A percentile compares a stretch with the other conserved stretches of the same genome.
Conservation (phyloP, 345 rosid species). For the Acer saccharum region DNA sequence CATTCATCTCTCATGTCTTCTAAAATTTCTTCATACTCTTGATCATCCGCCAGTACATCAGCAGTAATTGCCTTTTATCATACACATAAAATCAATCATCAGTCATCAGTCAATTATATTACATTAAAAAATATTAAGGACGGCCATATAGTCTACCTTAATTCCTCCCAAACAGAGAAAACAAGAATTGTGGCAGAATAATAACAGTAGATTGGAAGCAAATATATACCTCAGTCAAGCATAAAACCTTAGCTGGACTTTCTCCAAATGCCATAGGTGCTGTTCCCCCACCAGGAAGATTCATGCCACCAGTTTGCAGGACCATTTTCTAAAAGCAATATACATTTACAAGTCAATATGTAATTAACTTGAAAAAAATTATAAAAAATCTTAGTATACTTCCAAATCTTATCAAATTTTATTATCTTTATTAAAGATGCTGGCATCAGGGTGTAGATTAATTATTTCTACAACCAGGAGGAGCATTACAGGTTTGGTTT, state of each 20-base stretch:
- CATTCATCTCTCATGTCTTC: conserved; percentile 39
- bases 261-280: conserved; percentile 7
- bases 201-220: background rate
- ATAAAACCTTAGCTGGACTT: conserved; percentile 30
- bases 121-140: background rate
- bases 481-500: background rate
- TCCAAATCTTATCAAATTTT: background rate
- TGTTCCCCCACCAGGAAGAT: conserved; percentile 22
- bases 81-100: background rate
- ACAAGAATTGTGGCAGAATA: background rate
- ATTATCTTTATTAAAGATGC: background rate
- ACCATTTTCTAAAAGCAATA: conserved; percentile 26
- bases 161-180: background rate
- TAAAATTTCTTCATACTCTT: conserved; percentile 36
- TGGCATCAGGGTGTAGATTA: background rate
- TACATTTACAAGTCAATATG: background rate
- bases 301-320: conserved; percentile 32
- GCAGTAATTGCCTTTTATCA: conserved; percentile 26
- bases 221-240: conserved; percentile 32
- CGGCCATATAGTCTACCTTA: background rate
- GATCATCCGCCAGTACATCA: conserved; percentile 29
- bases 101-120: conserved; percentile 10
- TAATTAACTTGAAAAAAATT: background rate
- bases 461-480: background rate
- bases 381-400: background rate